Conservation (phyloP, 805 yeast species). For the Saccharomycopsis fibuligera region DNA sequence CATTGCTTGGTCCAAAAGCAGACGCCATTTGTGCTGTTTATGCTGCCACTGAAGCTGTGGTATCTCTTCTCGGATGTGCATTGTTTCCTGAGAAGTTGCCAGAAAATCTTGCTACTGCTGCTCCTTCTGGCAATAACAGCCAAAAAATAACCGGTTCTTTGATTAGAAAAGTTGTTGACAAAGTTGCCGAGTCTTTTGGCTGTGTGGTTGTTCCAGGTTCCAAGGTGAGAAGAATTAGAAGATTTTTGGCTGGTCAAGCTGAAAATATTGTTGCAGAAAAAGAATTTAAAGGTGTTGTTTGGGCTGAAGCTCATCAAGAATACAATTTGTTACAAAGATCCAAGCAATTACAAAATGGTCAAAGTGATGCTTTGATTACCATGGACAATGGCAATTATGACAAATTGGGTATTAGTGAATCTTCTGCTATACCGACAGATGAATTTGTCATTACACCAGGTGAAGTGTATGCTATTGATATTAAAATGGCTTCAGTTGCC, state of each 20-base stretch:
- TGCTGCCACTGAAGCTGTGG: slow-evolving; percentile 83
- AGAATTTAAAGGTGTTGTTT: slow-evolving; percentile 86
- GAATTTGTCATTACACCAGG: slow-evolving; percentile 71
- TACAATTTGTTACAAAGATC: slow-evolving; percentile 42
- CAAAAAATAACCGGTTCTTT: slow-evolving; percentile 55
- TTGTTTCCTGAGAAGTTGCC: slow-evolving; percentile 74
- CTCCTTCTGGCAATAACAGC: slow-evolving; percentile 23
- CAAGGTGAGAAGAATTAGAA: slow-evolving; percentile 81
- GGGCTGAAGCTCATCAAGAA: slow-evolving; percentile 83
- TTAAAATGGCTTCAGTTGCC: slow-evolving; percentile 65
- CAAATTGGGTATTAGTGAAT: slow-evolving; percentile 30
- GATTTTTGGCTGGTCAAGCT: slow-evolving; percentile 94
- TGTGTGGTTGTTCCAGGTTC: slow-evolving; percentile 91
- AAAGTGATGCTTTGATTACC: not conserved
- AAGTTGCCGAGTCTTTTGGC: slow-evolving; percentile 77
- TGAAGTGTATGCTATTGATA: slow-evolving; percentile 81
- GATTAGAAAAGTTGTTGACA: slow-evolving; percentile 72
- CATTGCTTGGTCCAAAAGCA: slow-evolving; percentile 77
- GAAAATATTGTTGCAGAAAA: slow-evolving; percentile 88
- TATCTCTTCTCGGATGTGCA: slow-evolving; percentile 65
- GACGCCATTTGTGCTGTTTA: slow-evolving; percentile 88
- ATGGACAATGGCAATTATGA: slow-evolving; percentile 2
- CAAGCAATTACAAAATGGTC: slow-evolving; percentile 23
- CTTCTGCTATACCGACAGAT: slow-evolving; percentile 67
- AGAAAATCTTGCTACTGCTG: slow-evolving; percentile 34